Conservation (phyloP, 495 filamentous ascomycete genomes). For the Cairneyella variabilis region DNA sequence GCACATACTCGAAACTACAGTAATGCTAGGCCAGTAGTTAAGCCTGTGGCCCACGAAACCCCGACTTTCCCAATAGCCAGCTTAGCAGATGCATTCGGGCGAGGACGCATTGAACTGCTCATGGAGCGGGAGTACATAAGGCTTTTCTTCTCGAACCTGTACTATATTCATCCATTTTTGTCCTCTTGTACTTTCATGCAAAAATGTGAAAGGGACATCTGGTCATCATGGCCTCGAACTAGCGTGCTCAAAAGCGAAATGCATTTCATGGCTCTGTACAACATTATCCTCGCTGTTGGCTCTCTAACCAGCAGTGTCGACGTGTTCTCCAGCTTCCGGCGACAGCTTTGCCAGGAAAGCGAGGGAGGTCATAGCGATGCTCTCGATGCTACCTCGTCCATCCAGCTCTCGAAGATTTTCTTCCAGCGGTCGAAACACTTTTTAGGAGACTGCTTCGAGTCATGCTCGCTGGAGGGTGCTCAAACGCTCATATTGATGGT, state of each 20-base stretch:
- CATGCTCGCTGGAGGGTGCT: constrained; percentile 7
- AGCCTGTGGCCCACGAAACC: no score
- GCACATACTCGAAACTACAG: neutral
- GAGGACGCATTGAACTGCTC: neutral
- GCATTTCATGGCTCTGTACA: constrained; percentile 4
- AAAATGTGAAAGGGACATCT: neutral
- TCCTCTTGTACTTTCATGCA: neutral
- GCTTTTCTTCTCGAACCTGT: constrained; percentile 3
- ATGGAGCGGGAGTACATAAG: constrained; percentile 1
- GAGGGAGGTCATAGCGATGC: neutral
- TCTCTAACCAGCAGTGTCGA: neutral
- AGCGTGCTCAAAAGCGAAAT: neutral
- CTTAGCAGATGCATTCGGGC: neutral
- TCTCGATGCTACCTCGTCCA: neutral
- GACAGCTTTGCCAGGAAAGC: neutral
- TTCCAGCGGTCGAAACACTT: neutral
- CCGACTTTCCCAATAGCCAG: neutral
- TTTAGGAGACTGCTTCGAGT: constrained; percentile 6
- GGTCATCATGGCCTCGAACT: no score
- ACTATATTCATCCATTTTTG: constrained; percentile 1
- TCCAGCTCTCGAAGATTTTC: neutral
- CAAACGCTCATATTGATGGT: constrained; percentile 9
- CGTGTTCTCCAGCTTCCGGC: neutral
- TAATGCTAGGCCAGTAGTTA: no score
- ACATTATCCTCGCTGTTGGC: constrained; percentile 4